Percentiles rank a stretch among this genome's conserved stretches.
phyloP scores from a whole-genome alignment of 192 early-diverging fungal genomes.

The Backusella circina region DNA sequence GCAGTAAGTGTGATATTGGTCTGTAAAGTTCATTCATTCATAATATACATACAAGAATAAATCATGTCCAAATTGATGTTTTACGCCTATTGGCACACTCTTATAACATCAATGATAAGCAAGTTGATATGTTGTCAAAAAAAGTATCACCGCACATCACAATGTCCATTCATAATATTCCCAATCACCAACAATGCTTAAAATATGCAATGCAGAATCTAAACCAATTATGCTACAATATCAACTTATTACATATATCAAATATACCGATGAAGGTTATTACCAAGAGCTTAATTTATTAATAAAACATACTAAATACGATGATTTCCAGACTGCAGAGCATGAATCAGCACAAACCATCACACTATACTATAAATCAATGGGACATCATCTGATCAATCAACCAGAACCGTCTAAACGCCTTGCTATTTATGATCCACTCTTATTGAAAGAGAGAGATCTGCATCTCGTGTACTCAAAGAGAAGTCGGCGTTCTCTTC shows the following conservation, averaged over 20 bases:
- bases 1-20: not conserved
- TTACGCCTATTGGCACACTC: not conserved
- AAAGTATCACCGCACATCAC: constrained; percentile 9
- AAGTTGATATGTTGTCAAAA: not conserved
- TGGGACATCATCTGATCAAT: constrained; percentile 3
- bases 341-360: constrained; percentile 7
- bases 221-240: constrained; percentile 13
- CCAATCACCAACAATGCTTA: constrained; percentile 4
- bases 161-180: constrained; percentile 18
- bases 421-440: not conserved
- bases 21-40: too few relatives aligned
- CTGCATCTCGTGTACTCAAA: constrained; percentile 9
- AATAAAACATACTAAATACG: not conserved
- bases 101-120: not conserved
- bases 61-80: constrained; percentile 13
- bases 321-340: not conserved
- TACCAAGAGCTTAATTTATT: not conserved
- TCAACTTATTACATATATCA: constrained; percentile 7
- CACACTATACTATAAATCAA: constrained; percentile 9
- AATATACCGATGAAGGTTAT: constrained; percentile 23
- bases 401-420: not conserved
- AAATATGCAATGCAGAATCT: constrained; percentile 15
- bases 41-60: not conserved
- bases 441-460: not conserved
- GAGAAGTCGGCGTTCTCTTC: constrained; percentile 8